Percentiles rank a stretch among this genome's conserved stretches.
phyloP scores from a whole-genome alignment of 2,329 filamentous ascomycete genomes.

The Mariannaea elegans region DNA sequence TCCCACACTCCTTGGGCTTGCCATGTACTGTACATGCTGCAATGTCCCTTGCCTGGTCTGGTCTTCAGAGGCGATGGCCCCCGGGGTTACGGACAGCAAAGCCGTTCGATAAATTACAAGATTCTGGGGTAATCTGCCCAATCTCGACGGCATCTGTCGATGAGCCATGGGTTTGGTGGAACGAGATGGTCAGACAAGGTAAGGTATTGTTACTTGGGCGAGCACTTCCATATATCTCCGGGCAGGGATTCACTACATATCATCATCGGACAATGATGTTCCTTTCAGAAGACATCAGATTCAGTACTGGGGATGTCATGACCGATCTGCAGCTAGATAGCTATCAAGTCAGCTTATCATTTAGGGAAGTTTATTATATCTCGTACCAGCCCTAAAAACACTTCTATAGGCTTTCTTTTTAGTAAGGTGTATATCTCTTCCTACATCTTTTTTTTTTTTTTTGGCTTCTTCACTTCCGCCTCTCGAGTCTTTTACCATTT shows the following conservation, averaged over 20 bases:
- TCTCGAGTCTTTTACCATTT: too few relatives aligned
- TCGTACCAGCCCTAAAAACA: too few relatives aligned
- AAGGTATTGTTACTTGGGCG: neutral
- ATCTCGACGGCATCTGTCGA: neutral
- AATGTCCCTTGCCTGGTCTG: neutral
- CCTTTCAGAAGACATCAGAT: too few relatives aligned
- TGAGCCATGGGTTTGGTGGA: neutral
- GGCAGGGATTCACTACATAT: neutral
- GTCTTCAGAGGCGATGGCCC: neutral
- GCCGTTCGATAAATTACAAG: neutral
- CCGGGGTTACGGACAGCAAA: neutral
- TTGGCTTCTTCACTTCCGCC: too few relatives aligned
- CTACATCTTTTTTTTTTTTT: too few relatives aligned
- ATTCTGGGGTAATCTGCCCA: conserved; percentile 1
- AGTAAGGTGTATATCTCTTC: too few relatives aligned
- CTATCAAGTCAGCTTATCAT: too few relatives aligned
- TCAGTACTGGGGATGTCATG: too few relatives aligned
- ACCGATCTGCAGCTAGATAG: too few relatives aligned
- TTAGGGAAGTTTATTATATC: too few relatives aligned
- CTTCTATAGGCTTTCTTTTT: too few relatives aligned
- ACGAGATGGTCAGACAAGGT: neutral
- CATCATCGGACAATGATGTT: too few relatives aligned
- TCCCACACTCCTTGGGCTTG: neutral
- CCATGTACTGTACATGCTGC: conserved; percentile 13
- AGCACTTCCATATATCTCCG: neutral